Conservation (phyloP, 2,329 filamentous ascomycete species). For the Epichloe amarillans region DNA sequence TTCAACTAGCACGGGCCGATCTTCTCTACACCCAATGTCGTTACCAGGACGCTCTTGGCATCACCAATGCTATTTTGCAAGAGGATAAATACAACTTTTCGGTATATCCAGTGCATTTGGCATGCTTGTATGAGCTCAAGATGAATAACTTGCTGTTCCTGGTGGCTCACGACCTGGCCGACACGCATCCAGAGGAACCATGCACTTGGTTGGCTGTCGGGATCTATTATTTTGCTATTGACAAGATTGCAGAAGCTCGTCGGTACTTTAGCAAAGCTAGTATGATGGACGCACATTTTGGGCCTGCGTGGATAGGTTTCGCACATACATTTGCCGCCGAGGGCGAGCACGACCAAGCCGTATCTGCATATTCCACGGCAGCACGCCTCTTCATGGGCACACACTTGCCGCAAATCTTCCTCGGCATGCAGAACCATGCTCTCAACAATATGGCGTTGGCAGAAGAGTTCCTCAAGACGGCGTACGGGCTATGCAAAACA, state of each 20-base stretch:
- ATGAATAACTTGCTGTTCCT: conserved; percentile 84
- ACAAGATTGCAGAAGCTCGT: conserved; percentile 82
- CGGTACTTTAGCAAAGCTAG: conserved; percentile 96
- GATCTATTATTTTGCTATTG: conserved; percentile 83
- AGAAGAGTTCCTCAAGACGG: conserved; percentile 85
- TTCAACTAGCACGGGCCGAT: conserved; percentile 80
- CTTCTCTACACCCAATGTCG: conserved; percentile 89
- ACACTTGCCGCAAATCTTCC: conserved; percentile 85
- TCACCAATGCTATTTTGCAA: conserved; percentile 72
- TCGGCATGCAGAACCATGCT: conserved; percentile 97
- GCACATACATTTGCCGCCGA: conserved; percentile 96
- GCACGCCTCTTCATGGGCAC: conserved; percentile 93
- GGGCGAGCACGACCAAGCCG: conserved; percentile 95
- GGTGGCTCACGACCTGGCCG: conserved; percentile 81
- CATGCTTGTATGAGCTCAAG: conserved; percentile 76
- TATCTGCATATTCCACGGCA: conserved; percentile 92
- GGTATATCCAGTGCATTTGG: conserved; percentile 81
- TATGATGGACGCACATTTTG: conserved; percentile 95
- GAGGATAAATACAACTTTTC: conserved; percentile 81
- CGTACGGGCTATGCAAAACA: conserved; percentile 67
- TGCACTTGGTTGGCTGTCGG: conserved; percentile 91
- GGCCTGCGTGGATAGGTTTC: conserved; percentile 96
- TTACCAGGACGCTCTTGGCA: conserved; percentile 71
- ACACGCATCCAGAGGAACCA: conserved; percentile 80
- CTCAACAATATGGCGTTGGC: conserved; percentile 90